Conservation (phyloP, 2,329 filamentous ascomycete genomes). For the Arachnomyces sp. region DNA sequence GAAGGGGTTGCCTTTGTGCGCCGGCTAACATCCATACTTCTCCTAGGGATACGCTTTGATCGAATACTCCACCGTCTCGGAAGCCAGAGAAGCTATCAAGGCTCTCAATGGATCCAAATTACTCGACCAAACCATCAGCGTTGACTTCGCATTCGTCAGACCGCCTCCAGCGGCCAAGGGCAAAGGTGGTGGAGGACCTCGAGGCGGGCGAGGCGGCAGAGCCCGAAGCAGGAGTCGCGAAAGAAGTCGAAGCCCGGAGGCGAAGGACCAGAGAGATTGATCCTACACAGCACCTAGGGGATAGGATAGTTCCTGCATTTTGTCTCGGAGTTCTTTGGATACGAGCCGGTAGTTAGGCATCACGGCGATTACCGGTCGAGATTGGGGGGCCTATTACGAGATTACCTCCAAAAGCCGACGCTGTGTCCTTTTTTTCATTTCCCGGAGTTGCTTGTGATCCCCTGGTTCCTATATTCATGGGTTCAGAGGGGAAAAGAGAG, state of each 20-base stretch:
- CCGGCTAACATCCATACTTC: neutral
- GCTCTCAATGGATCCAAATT: slow-evolving; percentile 54
- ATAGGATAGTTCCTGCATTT: slow-evolving; percentile 5
- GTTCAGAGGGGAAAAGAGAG: neutral
- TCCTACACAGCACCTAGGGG: neutral
- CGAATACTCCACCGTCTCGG: slow-evolving; percentile 56
- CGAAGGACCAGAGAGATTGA: slow-evolving; percentile 28
- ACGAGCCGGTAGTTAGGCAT: neutral
- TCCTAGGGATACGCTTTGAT: slow-evolving; percentile 59
- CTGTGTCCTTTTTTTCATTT: slow-evolving; percentile 2
- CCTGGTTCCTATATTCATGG: neutral
- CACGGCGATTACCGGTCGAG: neutral
- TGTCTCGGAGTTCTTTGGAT: slow-evolving; percentile 6
- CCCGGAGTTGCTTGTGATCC: neutral
- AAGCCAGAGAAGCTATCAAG: slow-evolving; percentile 57
- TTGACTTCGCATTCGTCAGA: slow-evolving; percentile 60
- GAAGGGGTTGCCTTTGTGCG: neutral
- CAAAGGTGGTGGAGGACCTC: slow-evolving; percentile 26
- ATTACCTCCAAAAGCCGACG: slow-evolving; percentile 3
- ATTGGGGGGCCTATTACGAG: neutral
- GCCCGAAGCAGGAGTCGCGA: slow-evolving; percentile 39
- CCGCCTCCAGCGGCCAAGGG: slow-evolving; percentile 48
- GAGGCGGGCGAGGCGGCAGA: slow-evolving; percentile 33
- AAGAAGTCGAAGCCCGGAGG: slow-evolving; percentile 39
- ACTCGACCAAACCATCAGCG: slow-evolving; percentile 57